These are phyloP conservation scores for Ophiostoma sp. DNA, from an alignment of 2,329 filamentous ascomycete species.

Conservation along the genomic window DNA sequence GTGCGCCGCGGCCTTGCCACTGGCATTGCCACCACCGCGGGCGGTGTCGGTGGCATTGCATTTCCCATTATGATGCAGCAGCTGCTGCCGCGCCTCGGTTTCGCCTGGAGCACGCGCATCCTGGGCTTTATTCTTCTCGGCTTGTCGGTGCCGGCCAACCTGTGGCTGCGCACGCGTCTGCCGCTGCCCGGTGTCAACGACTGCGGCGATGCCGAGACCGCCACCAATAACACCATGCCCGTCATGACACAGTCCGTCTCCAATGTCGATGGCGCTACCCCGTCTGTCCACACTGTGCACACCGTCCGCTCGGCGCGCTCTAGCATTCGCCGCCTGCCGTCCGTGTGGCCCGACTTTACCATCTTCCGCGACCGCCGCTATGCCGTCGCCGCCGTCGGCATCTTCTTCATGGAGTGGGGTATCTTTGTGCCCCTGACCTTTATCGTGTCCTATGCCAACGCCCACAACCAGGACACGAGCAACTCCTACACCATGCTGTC, in stretches of 20 bases:
- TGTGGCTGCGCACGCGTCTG: constrained; percentile 50
- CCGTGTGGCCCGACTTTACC: constrained; percentile 52
- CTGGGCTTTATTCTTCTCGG: constrained; percentile 47
- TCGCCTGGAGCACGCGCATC: constrained; percentile 47
- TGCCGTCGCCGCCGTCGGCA: constrained; percentile 53
- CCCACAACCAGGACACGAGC: constrained; percentile 52
- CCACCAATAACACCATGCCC: constrained; percentile 29
- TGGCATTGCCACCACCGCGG: constrained; percentile 72
- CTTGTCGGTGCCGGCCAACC: constrained; percentile 44
- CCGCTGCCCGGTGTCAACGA: constrained; percentile 42
- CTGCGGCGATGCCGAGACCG: constrained; percentile 30
- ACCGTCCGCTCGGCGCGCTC: constrained; percentile 32
- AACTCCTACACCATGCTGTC: constrained; percentile 73
- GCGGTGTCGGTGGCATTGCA: constrained; percentile 62
- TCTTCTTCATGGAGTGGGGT: constrained; percentile 67
- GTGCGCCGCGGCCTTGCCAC: constrained; percentile 67
- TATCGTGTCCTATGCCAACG: constrained; percentile 64
- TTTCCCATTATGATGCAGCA: constrained; percentile 49
- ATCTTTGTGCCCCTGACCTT: constrained; percentile 72
- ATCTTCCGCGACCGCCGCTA: constrained; percentile 59
- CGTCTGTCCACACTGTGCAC: background rate
- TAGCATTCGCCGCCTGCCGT: constrained; percentile 25
- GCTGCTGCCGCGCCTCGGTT: constrained; percentile 44
- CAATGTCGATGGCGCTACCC: constrained; percentile 37
- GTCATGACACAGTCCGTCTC: constrained; percentile 41